Base-by-base conservation (phyloP, 139 green algal species). In the Auxenochlorella protothecoides region DNA sequence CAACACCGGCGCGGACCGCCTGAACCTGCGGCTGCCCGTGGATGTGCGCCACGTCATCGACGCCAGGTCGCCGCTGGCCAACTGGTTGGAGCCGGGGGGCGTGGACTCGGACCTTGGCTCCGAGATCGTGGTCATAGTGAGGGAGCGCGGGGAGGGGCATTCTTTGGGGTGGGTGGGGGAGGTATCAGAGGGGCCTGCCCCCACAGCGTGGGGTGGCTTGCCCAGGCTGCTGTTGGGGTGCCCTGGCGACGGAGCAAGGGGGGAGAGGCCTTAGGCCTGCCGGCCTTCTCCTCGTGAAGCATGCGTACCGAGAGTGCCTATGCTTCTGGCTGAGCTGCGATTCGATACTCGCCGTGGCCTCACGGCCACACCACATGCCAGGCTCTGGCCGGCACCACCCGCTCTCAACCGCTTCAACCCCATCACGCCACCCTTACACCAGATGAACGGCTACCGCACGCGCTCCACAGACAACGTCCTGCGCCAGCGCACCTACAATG, bases 1-100 rank as follows among this genome's bases (percentile, higher is more conserved):
- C 52, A 62, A 59, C 10, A 53, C 53, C 2, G 80, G 80, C 6
- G 51, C 6, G 4, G 78, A 85, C 69, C 14, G 70, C 3, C 65
- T 83, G 59, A 60, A 78, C 59, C 76, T 89, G 74, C 77, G 87
- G 59, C 89, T 90, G 76, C 87, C 87, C 0, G 65, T 83, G 8
- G 81, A 81, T 2, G 63, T 84, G 4, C 68, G 70, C 6, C 87
- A 92, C 74, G 77, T 84, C 72, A 85, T 92, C 56, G 79, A 70
- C 52, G 63, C 68, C 7, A 11, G 61, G 65, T 85, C 75, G 59
- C 87, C 87, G 3, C 57, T 91, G 44, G 66, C 68, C 16, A 52
- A 52, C 65, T 86, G 79, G 76, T 44, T 62, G 3, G 68, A 70
- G 27, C 68, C 75, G 4, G 59, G 62, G 0, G 71, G 72, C 55